Evolutionary conservation across 2,329 filamentous ascomycete genomes (phyloP).

Genomic region (Cadophora luteo-olivacea): DNA sequence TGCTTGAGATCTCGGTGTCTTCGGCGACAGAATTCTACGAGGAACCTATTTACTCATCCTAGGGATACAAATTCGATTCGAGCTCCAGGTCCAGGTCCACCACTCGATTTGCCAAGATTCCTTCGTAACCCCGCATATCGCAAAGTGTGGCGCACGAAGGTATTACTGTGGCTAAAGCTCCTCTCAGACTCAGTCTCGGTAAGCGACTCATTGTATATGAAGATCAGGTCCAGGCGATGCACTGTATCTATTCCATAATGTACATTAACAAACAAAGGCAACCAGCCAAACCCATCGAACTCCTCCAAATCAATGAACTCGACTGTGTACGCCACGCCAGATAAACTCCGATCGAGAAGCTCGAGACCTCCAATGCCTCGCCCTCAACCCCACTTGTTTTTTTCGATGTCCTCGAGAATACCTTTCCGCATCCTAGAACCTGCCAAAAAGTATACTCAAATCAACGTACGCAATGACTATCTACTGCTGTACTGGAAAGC

Average conservation of each 20-base stretch:
- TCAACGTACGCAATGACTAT: conserved; percentile 25
- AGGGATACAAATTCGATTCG: background rate
- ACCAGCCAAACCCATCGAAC: conserved; percentile 20
- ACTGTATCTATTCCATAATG: conserved; percentile 27
- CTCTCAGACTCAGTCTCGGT: background rate
- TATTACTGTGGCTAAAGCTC: conserved; percentile 1
- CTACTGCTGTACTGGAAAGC: conserved; percentile 58
- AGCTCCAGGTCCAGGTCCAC: background rate
- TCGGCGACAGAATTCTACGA: background rate
- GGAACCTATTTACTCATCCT: background rate
- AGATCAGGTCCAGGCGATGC: background rate
- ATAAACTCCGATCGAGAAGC: conserved; percentile 27
- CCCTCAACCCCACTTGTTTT: conserved; percentile 17
- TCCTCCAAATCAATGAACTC: conserved; percentile 22
- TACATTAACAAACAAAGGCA: conserved; percentile 22
- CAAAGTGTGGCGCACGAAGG: conserved; percentile 6
- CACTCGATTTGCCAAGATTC: background rate
- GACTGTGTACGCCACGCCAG: conserved; percentile 27
- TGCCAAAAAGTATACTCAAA: background rate
- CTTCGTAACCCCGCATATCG: background rate
- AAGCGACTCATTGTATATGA: background rate
- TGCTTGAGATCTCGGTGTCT: background rate
- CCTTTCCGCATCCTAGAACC: conserved; percentile 10
- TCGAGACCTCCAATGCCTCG: conserved; percentile 19
- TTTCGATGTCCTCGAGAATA: background rate